A percentile compares a stretch with the other conserved stretches of the same genome.
Evolutionary conservation across 2,329 filamentous ascomycete genomes (phyloP).

Genomic region (Calonectria pseudoreteaudii): DNA sequence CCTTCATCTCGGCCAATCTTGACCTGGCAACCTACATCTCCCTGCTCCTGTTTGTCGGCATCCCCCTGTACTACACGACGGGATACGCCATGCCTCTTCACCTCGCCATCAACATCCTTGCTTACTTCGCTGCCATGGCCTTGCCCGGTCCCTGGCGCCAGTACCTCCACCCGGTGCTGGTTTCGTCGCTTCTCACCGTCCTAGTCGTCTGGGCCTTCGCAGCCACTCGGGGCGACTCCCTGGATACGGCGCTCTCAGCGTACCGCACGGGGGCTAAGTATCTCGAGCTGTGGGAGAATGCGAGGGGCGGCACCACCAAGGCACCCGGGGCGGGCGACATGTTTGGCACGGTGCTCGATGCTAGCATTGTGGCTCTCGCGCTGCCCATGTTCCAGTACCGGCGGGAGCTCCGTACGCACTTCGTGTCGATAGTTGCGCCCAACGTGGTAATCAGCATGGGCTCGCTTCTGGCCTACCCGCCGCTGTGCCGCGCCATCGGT

Average conservation of each 20-base stretch:
- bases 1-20: constrained; percentile 56
- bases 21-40: constrained; percentile 58
- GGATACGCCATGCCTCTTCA: constrained; percentile 65
- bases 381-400: constrained; percentile 72
- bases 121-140: constrained; percentile 62
- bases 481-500: constrained; percentile 64
- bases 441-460: constrained; percentile 63
- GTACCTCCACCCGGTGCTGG: constrained; percentile 69
- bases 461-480: constrained; percentile 69
- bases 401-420: constrained; percentile 64
- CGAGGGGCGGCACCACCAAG: constrained; percentile 30
- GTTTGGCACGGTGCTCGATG: constrained; percentile 66
- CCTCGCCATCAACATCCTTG: constrained; percentile 60
- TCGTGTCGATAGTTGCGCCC: constrained; percentile 65
- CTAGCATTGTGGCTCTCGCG: constrained; percentile 68
- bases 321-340: constrained; percentile 68
- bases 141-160: constrained; percentile 62
- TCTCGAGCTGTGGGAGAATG: constrained; percentile 60
- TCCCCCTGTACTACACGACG: constrained; percentile 65
- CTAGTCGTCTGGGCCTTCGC: constrained; percentile 66
- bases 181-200: constrained; percentile 65
- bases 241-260: constrained; percentile 55
- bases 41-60: constrained; percentile 62
- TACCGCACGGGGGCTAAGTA: constrained; percentile 68
- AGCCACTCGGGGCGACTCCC: constrained; percentile 53